Base-by-base conservation (phyloP, 768 basidiomycete genomes). In the Chlorophyllum brunneum region DNA sequence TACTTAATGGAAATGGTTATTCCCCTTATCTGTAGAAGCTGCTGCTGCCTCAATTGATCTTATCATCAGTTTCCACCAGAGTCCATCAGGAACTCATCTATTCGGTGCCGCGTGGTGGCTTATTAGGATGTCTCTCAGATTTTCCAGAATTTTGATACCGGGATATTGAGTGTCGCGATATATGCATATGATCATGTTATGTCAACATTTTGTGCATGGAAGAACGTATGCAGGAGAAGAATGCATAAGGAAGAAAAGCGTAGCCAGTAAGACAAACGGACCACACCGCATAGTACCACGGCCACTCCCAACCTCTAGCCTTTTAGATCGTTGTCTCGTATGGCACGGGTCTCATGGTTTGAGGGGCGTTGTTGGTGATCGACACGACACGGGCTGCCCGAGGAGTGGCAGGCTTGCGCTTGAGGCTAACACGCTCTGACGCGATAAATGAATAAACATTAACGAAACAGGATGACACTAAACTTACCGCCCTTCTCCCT, bases 251-350 rank as follows among this genome's bases (percentile, higher is more conserved):
- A 42, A 58, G 62, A 63, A 61, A 55, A 57, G 59, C 57, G 54
- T 58, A 62, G 45, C 57, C 55, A 45, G 55, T 51, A 54, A 47
- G 56, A 58, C 59, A 61, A 58, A 61, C 57, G 59, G 54, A 60
- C 57, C 58, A 58, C 61, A 56, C 55, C 54, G 54, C 56, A 60
- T 56, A 56, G 48, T 33, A 51, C 34, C 51, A 41, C 33, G 38
- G 40, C 27, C 16, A n/a, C 22, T 37, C 38, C 38, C 47, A 40
- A 20, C 9, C 33, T 37, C 42, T 31, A 58, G 58, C 68, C 59
- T 64, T 70, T 85, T 84, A 97, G 73, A 97, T 95, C 62, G 86
- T 93, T 60, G 93, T 97, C 85, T 95, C 95, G 82, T 98, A 98
- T 60, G 82, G 83, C 62, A 94, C 78, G 60, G 95, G 93, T 59